These are phyloP conservation scores for Strobilomyces echinocephalus DNA, from an alignment of 768 basidiomycete species.

Conservation along the genomic window DNA sequence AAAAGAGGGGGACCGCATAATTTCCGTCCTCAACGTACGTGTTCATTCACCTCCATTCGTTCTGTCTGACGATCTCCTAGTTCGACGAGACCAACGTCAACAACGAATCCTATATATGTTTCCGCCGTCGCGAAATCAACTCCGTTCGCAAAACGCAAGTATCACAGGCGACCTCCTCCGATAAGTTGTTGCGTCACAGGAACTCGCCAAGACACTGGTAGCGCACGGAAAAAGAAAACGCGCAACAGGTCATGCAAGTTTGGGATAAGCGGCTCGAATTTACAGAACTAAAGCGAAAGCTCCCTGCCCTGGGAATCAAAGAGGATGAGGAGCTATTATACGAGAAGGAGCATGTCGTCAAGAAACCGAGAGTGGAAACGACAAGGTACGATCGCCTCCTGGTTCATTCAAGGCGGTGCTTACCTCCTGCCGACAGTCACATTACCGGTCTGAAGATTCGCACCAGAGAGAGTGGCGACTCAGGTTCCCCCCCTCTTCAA, in stretches of 20 bases:
- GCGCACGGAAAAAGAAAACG: conserved; percentile 66
- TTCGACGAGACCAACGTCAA: conserved; percentile 85
- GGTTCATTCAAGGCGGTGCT: neutral
- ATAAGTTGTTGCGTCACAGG: conserved; percentile 75
- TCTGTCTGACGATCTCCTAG: conserved; percentile 32
- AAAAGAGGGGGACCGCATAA: conserved; percentile 77
- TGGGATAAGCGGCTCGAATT: conserved; percentile 78
- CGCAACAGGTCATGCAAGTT: conserved; percentile 53
- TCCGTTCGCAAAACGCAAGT: conserved; percentile 91
- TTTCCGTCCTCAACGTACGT: conserved; percentile 83
- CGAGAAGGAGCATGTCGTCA: conserved; percentile 64
- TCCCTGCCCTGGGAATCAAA: conserved; percentile 54
- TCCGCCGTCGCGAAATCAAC: conserved; percentile 92
- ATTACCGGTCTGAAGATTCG: conserved; percentile 51
- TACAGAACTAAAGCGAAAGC: conserved; percentile 75
- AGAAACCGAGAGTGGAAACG: conserved; percentile 46
- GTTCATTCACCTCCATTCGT: neutral
- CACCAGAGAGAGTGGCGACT: conserved; percentile 41
- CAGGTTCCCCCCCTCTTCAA: conserved; percentile 34
- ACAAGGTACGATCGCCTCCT: conserved; percentile 6
- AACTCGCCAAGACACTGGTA: conserved; percentile 66
- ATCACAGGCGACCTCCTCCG: conserved; percentile 82
- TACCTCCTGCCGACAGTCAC: conserved; percentile 33
- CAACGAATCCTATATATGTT: conserved; percentile 95
- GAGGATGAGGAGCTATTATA: conserved; percentile 68